phyloP scores from a whole-genome alignment of 345 rosid species.

The Rhodamnia argentea region DNA sequence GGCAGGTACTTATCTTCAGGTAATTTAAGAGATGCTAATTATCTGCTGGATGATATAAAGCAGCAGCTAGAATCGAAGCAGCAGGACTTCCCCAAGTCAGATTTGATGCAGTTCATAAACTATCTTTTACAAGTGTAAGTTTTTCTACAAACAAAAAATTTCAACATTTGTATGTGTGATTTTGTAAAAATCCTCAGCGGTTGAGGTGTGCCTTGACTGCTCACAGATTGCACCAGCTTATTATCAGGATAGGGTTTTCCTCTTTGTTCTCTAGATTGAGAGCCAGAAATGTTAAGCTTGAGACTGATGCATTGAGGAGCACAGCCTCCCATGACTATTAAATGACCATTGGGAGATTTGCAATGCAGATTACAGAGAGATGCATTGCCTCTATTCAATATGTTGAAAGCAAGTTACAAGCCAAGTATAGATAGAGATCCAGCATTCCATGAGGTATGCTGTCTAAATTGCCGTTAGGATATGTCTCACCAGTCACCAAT shows the following conservation, averaged over 20 bases:
- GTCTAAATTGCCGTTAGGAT: neutral
- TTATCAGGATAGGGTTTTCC: neutral
- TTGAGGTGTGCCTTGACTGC: neutral
- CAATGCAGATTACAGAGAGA: conserved; percentile 74
- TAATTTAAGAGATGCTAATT: conserved; percentile 73
- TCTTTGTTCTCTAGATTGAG: neutral
- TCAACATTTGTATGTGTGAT: neutral
- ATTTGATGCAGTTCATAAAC: conserved; percentile 46
- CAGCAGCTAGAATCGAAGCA: conserved; percentile 46
- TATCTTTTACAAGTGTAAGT: conserved; percentile 74
- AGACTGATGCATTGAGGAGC: neutral
- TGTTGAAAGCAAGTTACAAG: conserved; percentile 67
- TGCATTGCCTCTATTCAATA: conserved; percentile 87
- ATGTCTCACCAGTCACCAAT: neutral
- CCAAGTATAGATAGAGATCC: conserved; percentile 75
- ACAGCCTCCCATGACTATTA: neutral
- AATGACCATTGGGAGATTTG: neutral
- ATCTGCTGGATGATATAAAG: conserved; percentile 66
- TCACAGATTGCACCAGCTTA: neutral
- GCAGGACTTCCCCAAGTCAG: conserved; percentile 49
- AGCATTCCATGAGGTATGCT: conserved; percentile 63
- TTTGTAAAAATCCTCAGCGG: neutral
- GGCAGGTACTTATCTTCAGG: conserved; percentile 79
- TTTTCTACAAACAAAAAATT: neutral
- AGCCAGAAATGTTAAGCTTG: neutral